Conservation (phyloP, 768 basidiomycete genomes). For the Albatrellus ellisii region DNA sequence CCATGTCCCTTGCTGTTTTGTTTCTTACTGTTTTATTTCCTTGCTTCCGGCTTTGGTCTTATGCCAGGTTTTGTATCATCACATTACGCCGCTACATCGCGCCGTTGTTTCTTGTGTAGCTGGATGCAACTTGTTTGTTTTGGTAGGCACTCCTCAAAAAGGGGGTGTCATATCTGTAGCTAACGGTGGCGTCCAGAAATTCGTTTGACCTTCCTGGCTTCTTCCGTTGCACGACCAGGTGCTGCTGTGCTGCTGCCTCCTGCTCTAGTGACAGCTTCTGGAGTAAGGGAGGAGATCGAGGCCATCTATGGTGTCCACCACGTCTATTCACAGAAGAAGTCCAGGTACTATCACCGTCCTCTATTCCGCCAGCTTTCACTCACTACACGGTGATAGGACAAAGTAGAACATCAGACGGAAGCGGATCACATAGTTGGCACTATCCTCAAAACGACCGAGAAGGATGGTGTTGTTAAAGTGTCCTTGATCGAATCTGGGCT, state of each 20-base stretch:
- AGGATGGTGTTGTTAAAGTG: slow-evolving; percentile 57
- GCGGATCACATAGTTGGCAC: slow-evolving; percentile 63
- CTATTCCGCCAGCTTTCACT: neutral
- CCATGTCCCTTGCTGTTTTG: no score
- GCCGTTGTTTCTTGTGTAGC: slow-evolving; percentile 83
- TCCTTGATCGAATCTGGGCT: slow-evolving; percentile 54
- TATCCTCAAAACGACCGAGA: slow-evolving; percentile 61
- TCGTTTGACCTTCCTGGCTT: slow-evolving; percentile 78
- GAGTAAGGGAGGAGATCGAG: slow-evolving; percentile 80
- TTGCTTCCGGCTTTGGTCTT: slow-evolving; percentile 1
- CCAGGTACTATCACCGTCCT: slow-evolving; percentile 29
- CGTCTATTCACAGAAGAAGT: slow-evolving; percentile 72
- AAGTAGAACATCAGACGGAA: slow-evolving; percentile 68
- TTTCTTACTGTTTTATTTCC: no score
- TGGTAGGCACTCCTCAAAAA: no score
- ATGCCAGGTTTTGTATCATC: neutral
- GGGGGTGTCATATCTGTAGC: no score
- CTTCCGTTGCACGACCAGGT: slow-evolving; percentile 92
- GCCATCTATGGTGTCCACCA: slow-evolving; percentile 96
- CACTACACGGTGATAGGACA: slow-evolving; percentile 32
- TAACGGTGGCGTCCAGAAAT: slow-evolving; percentile 34
- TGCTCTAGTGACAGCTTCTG: slow-evolving; percentile 56
- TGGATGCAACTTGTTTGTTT: neutral
- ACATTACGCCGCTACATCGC: slow-evolving; percentile 63
- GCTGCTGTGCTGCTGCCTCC: slow-evolving; percentile 23